Evolutionary conservation across 2,329 filamentous ascomycete species (phyloP).

Genomic region (Pseudonectria buxi): DNA sequence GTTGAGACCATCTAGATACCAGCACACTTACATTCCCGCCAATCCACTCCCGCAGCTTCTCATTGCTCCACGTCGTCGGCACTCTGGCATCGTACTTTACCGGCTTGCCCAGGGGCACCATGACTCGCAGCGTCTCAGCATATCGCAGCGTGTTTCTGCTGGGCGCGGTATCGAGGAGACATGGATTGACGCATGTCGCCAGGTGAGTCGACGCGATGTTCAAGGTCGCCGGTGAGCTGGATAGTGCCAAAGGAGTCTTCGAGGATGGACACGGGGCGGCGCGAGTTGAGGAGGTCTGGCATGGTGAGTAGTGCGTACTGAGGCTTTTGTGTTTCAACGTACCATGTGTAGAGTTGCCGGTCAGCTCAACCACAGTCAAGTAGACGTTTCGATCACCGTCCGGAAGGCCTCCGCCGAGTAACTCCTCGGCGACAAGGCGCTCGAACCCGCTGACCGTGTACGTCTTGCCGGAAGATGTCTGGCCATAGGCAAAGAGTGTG

Average conservation of each 20-base stretch:
- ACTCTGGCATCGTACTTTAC: conserved; percentile 18
- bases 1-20: not conserved
- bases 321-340: not conserved
- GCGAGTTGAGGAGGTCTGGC: conserved; percentile 35
- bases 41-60: conserved; percentile 34
- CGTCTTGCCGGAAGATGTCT: conserved; percentile 44
- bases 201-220: conserved; percentile 27
- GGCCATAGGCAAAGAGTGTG: conserved; percentile 44
- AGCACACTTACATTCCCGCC: conserved; percentile 29
- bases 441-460: conserved; percentile 37
- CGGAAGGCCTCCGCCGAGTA: conserved; percentile 21
- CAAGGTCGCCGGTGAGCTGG: conserved; percentile 37
- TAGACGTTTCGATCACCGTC: conserved; percentile 25
- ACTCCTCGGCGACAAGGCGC: conserved; percentile 30
- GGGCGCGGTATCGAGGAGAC: conserved; percentile 34
- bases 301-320: not conserved
- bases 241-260: conserved; percentile 39
- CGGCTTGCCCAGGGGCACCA: conserved; percentile 23
- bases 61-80: conserved; percentile 35
- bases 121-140: conserved; percentile 39
- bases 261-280: conserved; percentile 35
- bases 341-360: conserved; percentile 29
- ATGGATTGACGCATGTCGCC: conserved; percentile 38
- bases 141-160: conserved; percentile 44
- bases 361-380: conserved; percentile 34